A percentile compares a stretch with the other conserved stretches of the same genome.
phyloP scores from a whole-genome alignment of 2,329 filamentous ascomycete genomes.

The Sarocladium oryzae region DNA sequence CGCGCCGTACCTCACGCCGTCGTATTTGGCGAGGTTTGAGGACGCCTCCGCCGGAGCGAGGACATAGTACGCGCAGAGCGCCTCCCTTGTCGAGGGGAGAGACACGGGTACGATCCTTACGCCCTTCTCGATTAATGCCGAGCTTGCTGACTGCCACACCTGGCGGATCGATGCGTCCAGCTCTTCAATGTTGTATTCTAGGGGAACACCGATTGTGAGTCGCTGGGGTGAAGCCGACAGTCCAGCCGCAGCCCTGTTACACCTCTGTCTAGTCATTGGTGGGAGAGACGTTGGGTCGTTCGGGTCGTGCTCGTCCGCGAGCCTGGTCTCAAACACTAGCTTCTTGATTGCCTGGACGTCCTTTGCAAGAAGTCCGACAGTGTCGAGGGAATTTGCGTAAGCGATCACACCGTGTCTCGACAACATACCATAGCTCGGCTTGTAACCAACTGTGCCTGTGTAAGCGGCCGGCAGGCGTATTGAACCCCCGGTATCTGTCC shows the following conservation, averaged over 20 bases:
- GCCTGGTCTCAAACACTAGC: conserved; percentile 42
- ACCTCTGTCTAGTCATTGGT: conserved; percentile 44
- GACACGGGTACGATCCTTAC: conserved; percentile 69
- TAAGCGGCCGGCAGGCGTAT: conserved; percentile 85
- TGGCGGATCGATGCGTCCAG: conserved; percentile 62
- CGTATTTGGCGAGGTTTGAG: conserved; percentile 94
- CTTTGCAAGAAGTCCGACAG: conserved; percentile 68
- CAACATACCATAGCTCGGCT: conserved; percentile 84
- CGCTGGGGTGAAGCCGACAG: conserved; percentile 16
- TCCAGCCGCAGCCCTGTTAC: conserved; percentile 22
- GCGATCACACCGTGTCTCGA: conserved; percentile 82
- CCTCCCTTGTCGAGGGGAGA: conserved; percentile 75
- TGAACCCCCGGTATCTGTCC: conserved; percentile 90
- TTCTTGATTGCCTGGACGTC: conserved; percentile 44
- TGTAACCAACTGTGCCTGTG: conserved; percentile 76
- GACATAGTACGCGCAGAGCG: conserved; percentile 90
- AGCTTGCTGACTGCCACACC: conserved; percentile 62
- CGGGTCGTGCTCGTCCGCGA: conserved; percentile 53
- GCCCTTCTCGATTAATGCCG: conserved; percentile 54
- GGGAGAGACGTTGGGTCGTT: conserved; percentile 71
- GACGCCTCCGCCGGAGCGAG: conserved; percentile 92
- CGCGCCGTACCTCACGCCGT: conserved; percentile 86
- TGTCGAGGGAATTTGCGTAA: conserved; percentile 90
- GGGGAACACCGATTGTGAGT: conserved; percentile 47
- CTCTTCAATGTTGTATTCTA: conserved; percentile 85